Evolutionary conservation across 2,329 filamentous ascomycete genomes (phyloP), one percentile per base, ranked within the genome.

Genomic region (Conoideocrella luteorostrata): DNA sequence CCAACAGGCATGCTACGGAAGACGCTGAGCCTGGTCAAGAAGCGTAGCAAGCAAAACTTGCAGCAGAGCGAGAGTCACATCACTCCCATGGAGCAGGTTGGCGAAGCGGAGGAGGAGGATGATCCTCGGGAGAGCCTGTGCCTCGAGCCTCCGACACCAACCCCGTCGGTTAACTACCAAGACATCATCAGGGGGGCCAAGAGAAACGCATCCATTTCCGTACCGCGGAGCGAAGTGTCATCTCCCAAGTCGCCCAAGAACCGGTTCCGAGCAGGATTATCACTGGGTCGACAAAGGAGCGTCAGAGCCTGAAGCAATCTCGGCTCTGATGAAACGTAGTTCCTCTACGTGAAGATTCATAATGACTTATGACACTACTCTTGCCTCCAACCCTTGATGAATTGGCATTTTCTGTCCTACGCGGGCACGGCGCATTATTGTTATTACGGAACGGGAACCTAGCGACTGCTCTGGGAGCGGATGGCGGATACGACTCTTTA

Each of bases 1-100:
- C 67, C 71, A 2, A 69, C 69, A 1, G 62, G 63, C 24, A 63
- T 78, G 44, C 67, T 79, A 48, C 75, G 71, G 55, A 70, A 73
- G 52, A 75, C 75, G 3, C 60, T 80, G 34, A 77, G 68, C 52
- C 62, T 80, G 23, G 71, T 71, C 39, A 68, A 70, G 55, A 78
- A 77, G 67, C 69, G 72, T 50, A 80, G 75, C 63, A 67, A 68
- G 43, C 71, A 72, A 7, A 63, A 65, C 20, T 63, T 80, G 48
- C 66, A 62, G 50, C 50, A 59, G 11, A 56, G 62, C 35, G 63
- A 63, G 24, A 55, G 56, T n/a, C 53, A 55, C 29, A 61, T 64
- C 7, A 58, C 57, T 15, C 46, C 53, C 36, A 62, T 63, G 56
- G 62, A 61, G 45, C 60, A 67, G 46, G 56, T 63, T 26, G 59